phyloP scores from a whole-genome alignment of 2,329 filamentous ascomycete genomes.

The Lasiodiplodia hormozganensis region DNA sequence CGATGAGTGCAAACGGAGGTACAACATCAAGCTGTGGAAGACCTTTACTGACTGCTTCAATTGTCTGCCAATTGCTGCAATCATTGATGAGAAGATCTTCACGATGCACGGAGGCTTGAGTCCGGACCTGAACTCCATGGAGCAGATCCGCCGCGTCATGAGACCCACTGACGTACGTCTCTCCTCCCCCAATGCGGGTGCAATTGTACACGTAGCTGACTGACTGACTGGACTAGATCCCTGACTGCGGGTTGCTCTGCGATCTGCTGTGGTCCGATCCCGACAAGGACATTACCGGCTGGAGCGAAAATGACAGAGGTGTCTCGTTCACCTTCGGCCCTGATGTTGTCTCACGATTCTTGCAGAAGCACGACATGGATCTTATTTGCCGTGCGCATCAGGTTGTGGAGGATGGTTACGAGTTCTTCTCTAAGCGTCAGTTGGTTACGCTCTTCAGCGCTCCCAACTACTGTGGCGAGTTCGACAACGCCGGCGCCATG shows the following conservation, averaged over 20 bases:
- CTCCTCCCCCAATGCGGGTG: slow-evolving; percentile 23
- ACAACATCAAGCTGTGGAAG: slow-evolving; percentile 99
- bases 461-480: slow-evolving; percentile 99
- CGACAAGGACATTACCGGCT: slow-evolving; percentile 98
- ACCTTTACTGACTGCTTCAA: slow-evolving; percentile 99
- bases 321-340: slow-evolving; percentile 99
- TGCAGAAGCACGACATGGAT: slow-evolving; percentile 99
- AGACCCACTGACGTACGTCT: slow-evolving; percentile 92
- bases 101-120: slow-evolving; percentile 99
- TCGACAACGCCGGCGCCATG: slow-evolving; percentile 99
- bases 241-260: slow-evolving; percentile 95
- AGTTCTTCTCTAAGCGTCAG: slow-evolving; percentile 99
- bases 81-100: slow-evolving; percentile 99
- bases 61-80: slow-evolving; percentile 95
- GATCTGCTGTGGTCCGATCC: slow-evolving; percentile 98
- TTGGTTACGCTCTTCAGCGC: slow-evolving; percentile 97
- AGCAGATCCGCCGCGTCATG: slow-evolving; percentile 99
- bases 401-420: slow-evolving; percentile 98
- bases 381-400: slow-evolving; percentile 98
- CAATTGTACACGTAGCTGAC: slow-evolving; percentile 35
- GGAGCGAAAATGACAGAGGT: slow-evolving; percentile 98
- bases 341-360: slow-evolving; percentile 94
- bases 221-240: slow-evolving; percentile 74
- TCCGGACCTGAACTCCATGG: slow-evolving; percentile 98
- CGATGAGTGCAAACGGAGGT: slow-evolving; percentile 98